Percentiles rank a stretch among this genome's conserved stretches.
phyloP scores from a whole-genome alignment of 305 asterid species.

The Solanum hybrid region DNA sequence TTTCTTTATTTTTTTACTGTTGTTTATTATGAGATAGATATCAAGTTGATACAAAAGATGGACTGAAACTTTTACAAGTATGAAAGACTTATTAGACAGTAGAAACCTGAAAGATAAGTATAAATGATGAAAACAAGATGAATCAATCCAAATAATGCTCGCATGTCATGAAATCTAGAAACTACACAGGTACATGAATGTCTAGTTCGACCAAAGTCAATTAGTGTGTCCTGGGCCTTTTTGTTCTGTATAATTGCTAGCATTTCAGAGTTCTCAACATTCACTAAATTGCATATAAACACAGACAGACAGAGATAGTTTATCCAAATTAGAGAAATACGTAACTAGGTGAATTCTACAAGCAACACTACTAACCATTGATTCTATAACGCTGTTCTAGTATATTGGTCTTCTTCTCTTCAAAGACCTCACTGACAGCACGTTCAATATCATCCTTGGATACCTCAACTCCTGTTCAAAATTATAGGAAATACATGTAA shows the following conservation, averaged over 20 bases:
- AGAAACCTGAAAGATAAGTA: neutral
- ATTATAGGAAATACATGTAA: neutral
- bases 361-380: conserved; percentile 48
- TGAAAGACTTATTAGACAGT: neutral
- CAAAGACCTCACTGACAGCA: conserved; percentile 59
- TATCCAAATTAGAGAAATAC: neutral
- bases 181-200: neutral
- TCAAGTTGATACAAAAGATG: neutral
- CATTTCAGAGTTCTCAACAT: neutral
- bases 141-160: neutral
- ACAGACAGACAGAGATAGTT: neutral
- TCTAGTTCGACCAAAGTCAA: neutral
- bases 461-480: conserved; percentile 69
- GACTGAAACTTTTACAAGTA: neutral
- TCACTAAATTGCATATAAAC: neutral
- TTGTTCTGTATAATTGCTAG: neutral
- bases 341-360: neutral
- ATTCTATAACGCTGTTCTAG: conserved; percentile 82
- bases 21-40: neutral
- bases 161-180: neutral
- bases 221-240: neutral
- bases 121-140: neutral
- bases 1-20: neutral
- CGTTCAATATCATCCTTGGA: conserved; percentile 54
- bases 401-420: conserved; percentile 51